Base-by-base conservation (phyloP, 176 grass and related monocot species). In the Bothriochloa decipiens region DNA sequence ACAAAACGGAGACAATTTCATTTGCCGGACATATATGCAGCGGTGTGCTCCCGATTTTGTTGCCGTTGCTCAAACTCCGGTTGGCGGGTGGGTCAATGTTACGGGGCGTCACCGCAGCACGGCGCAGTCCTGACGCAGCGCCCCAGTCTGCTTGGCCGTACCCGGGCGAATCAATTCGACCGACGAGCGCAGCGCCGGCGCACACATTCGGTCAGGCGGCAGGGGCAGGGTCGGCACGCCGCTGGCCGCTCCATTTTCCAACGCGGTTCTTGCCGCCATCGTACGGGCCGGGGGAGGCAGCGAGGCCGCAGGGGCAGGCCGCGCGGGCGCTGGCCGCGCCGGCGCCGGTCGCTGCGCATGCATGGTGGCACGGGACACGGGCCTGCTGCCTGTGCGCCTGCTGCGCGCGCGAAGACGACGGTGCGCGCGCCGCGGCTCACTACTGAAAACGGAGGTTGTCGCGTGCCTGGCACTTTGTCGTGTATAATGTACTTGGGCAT, bases 241-340 rank as follows among this genome's bases (percentile, higher is more conserved):
- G 45, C 80, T 66, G 81, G 82, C 70, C 39, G 49, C 83, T 82
- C 73, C 83, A 86, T 58, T 86, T 89, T 71, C 83, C 88, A 27
- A 86, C 12, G 83, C 88, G 42, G 0, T 26, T 73, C 32, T 86
- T 90, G 83, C 78, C 42, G 70, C 42, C 6, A 26, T 8, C 70
- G 13, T 28, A 47, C 45, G 18, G 29, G 29, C 16, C 42, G 17
- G 70, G 45, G 18, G 53, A 8, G 75, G n/a, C n/a, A 6, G 33
- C 27, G 22, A 33, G 7, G 55, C 55, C 20, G 55, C 20, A 58
- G 22, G 55, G 20, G 55, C 55, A 25, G 57, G n/a, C 58, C n/a
- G 58, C 58, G n/a, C 58, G n/a, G 58, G 53, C 47, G 63, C 62
- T 18, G 70, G 64, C 20, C n/a, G 7, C 79, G 33, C 50, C 25